Evolutionary conservation across 2,329 filamentous ascomycete genomes (phyloP), one percentile per base, ranked within the genome.

Genomic region (Fusarium heterosporum): DNA sequence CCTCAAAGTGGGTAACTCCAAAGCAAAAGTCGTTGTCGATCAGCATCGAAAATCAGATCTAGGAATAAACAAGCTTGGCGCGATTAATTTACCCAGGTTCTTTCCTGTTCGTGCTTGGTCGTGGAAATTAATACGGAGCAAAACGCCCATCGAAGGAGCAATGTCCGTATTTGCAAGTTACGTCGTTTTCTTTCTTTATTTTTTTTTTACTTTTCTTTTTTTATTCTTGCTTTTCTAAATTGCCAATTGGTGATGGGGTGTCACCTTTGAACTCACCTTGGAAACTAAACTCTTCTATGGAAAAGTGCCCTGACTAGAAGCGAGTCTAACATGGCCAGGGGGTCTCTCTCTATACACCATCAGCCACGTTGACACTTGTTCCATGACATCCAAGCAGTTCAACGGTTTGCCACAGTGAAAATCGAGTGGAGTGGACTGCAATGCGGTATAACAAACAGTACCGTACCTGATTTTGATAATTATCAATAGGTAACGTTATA

Each of bases 81-180:
- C 28, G 22, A 30, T 41, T 55, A 25, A 43, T 55, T 61, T 53
- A 51, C 32, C 60, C 51, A 40, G 55, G 40, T 40, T 40, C 41
- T 38, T 29, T 17, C n/a, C 38, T 56, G 26, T 29, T 57, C 47
- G 41, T 65, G 32, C 39, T 58, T 49, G 46, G 51, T 30, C 13
- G 16, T 41, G 36, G 61, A 68, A 66, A 68, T 68, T 68, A 68
- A 51, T 41, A 56, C 60, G 65, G 64, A 66, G 65, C 30, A 54
- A 30, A 43, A 34, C 32, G n/a, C 63, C 50, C 40, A 47, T 42
- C 29, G 29, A 8, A 54, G 63, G 29, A 38, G n/a, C 38, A 55
- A 66, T 66, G 32, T 61, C 62, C 55, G 62, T 19, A 38, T 13
- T 12, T 36, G 5, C 32, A 8, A 8, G 14, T n/a, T 45, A 17